A percentile compares a stretch with the other conserved stretches of the same genome.
phyloP scores from a whole-genome alignment of 768 basidiomycete species.

The Boletellus ananas region DNA sequence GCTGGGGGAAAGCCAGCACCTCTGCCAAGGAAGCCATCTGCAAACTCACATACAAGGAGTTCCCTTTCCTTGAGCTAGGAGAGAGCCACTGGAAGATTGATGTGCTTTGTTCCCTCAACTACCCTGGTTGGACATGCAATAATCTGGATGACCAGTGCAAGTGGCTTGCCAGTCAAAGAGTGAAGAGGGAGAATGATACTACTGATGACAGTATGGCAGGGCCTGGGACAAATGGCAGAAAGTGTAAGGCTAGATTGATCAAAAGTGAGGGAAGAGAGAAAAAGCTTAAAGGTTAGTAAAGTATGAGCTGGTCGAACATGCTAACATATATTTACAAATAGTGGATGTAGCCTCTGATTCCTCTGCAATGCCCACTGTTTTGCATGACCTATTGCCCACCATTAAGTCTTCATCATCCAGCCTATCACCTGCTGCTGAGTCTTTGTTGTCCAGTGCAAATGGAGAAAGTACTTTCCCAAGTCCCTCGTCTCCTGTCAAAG shows the following conservation, averaged over 20 bases:
- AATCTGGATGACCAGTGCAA: not conserved
- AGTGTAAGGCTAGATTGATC: not conserved
- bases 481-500: too few species aligned
- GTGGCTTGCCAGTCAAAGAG: not conserved
- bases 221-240: not conserved
- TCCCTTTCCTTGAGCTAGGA: not conserved
- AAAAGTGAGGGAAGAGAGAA: not conserved
- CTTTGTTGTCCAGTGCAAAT: too few species aligned
- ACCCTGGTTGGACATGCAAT: not conserved
- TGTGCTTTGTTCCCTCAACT: not conserved
- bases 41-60: not conserved
- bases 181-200: not conserved
- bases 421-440: too few species aligned
- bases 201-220: not conserved
- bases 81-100: not conserved
- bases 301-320: not conserved
- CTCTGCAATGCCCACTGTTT: too few species aligned
- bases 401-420: too few species aligned
- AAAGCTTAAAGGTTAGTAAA: not conserved
- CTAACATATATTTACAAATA: not conserved
- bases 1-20: slow-evolving; percentile 3
- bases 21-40: not conserved
- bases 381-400: too few species aligned
- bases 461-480: too few species aligned
- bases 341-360: not conserved